Evolutionary conservation across 2,329 filamentous ascomycete genomes (phyloP), one percentile per base, ranked within the genome.

Genomic region (Botrytis pseudocinerea): DNA sequence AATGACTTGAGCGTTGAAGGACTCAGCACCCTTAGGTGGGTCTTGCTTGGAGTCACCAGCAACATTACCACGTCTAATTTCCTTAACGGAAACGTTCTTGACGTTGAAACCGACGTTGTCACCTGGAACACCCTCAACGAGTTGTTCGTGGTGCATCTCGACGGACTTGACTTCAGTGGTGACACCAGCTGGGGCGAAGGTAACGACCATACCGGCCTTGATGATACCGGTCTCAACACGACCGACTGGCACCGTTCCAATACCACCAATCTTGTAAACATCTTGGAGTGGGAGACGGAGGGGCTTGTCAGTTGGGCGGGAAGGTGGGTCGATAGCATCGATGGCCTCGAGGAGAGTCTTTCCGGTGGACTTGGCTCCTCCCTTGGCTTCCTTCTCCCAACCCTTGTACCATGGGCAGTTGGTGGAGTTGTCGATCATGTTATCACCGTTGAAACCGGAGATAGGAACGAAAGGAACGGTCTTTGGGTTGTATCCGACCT

Each of bases 41-140:
- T 99, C 96, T 90, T 97, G 97, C 95, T 99, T 99, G 91, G 93
- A 95, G 94, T 99, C 96, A 94, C 94, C 94, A 83, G 93, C 93
- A 82, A 99, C 96, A 92, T 99, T 98, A 84, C 96, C 96, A 97
- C 96, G 96, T 88, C 96, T 96, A 84, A 99, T 97, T 86, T 99
- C 96, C 95, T 99, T 99, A 89, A 99, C 96, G 87, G 96, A 98
- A 83, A 99, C 96, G 96, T 99, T 99, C 95, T 99, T 99, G 89
- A 99, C 95, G 93, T 99, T 99, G 95, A 99, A 99, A 83, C 96
- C 96, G 86, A 99, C 96, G 90, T 99, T 99, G 93, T 99, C 96
- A 92, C 96, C 96, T 84, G 96, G 96, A 80, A 93, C 84, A 93
- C 96, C 96, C 91, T 97, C 92, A 79, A 85, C 76, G 81, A 99